Evolutionary conservation across 2,329 filamentous ascomycete genomes (phyloP).

Genomic region (Pyrenochaeta sp.): DNA sequence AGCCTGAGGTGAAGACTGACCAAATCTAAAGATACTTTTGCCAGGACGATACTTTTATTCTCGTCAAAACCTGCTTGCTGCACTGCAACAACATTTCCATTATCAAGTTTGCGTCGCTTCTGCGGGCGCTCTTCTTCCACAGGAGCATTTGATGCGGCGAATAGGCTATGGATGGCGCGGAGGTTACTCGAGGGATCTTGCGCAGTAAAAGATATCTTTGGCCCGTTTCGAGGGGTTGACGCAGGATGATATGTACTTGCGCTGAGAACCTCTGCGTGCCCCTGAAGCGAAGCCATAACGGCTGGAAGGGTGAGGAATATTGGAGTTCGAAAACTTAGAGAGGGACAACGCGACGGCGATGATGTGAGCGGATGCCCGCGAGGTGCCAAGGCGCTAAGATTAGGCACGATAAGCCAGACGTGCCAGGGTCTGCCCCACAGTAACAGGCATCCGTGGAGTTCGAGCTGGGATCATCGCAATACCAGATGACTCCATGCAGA

Average conservation of each 20-base stretch:
- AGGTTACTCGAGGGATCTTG: constrained; percentile 21
- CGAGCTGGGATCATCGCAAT: not conserved
- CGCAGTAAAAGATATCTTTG: constrained; percentile 6
- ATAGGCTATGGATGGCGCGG: constrained; percentile 23
- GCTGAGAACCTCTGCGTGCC: constrained; percentile 24
- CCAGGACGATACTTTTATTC: constrained; percentile 40
- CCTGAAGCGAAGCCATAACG: constrained; percentile 30
- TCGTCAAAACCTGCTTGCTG: constrained; percentile 18
- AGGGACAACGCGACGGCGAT: not conserved
- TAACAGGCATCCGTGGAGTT: constrained; percentile 9
- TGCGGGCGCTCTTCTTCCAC: constrained; percentile 24
- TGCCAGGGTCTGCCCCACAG: constrained; percentile 9
- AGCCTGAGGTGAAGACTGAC: constrained; percentile 22
- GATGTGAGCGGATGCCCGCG: not conserved
- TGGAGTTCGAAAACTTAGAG: constrained; percentile 3
- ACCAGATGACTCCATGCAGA: not conserved
- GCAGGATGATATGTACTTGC: not conserved
- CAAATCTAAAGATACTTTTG: constrained; percentile 34
- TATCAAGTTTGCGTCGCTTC: constrained; percentile 41
- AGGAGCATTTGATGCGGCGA: constrained; percentile 15
- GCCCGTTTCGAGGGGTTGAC: not conserved
- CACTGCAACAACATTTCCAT: constrained; percentile 2
- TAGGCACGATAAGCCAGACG: constrained; percentile 11
- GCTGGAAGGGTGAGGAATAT: not conserved
- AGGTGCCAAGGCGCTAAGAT: constrained; percentile 29